Evolutionary conservation across 1,139 yeast species (phyloP).

Genomic region (Scheffersomyces stambukii): DNA sequence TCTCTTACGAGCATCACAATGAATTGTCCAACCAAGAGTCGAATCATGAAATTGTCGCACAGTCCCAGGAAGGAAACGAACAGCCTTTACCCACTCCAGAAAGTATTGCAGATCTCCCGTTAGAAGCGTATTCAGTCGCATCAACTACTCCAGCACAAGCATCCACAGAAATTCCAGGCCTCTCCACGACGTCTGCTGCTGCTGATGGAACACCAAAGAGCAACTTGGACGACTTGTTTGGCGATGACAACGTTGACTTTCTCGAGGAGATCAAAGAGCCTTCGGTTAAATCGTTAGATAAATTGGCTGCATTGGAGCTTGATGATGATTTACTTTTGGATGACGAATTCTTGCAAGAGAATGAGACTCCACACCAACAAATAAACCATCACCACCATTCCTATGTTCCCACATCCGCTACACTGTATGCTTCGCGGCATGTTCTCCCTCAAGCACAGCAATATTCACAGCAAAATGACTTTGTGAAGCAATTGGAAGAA

Average conservation of each 20-base stretch:
- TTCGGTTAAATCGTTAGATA: slow-evolving; percentile 2
- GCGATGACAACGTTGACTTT: slow-evolving; percentile 1
- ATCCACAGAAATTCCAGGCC: too few species aligned
- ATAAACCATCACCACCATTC: slow-evolving; percentile 1
- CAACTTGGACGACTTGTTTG: slow-evolving; percentile 2
- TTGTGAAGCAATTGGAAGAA: slow-evolving; percentile 28
- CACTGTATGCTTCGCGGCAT: slow-evolving; percentile 4
- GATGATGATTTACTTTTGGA: slow-evolving; percentile 15
- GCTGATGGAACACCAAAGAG: slow-evolving; percentile 1
- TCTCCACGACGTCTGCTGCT: background rate
- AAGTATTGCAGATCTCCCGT: too few species aligned
- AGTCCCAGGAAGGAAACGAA: too few species aligned
- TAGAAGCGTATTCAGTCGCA: too few species aligned
- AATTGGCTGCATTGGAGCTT: slow-evolving; percentile 11
- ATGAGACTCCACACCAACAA: slow-evolving; percentile 2
- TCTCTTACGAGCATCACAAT: too few species aligned
- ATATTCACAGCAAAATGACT: slow-evolving; percentile 6
- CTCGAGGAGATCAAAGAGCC: slow-evolving; percentile 2
- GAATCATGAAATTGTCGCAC: too few species aligned
- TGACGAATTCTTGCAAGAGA: slow-evolving; percentile 12
- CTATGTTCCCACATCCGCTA: slow-evolving; percentile 4
- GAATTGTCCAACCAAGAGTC: too few species aligned
- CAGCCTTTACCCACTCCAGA: too few species aligned
- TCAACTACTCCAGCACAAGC: too few species aligned
- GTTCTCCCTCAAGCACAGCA: slow-evolving; percentile 1